Conservation (phyloP, 306 rosid species). For the Corylus americana region DNA sequence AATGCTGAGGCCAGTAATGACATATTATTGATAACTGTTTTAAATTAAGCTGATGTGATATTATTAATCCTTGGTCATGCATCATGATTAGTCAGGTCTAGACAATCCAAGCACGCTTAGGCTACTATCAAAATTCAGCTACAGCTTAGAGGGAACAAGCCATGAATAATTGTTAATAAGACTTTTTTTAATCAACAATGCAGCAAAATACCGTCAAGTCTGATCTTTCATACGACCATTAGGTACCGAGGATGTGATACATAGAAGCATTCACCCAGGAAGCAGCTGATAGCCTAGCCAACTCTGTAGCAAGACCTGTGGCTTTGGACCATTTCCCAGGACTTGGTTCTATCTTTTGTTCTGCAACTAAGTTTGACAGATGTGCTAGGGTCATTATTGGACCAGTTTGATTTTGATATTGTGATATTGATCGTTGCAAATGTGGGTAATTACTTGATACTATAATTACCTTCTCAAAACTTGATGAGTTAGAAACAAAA, state of each 20-base stretch:
- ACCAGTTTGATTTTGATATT: not conserved
- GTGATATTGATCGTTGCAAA: not conserved
- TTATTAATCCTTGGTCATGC: not conserved
- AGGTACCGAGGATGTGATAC: conserved; percentile 88
- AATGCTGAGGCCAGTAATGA: conserved; percentile 62
- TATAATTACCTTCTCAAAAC: too few relatives aligned
- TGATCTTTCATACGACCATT: conserved; percentile 92
- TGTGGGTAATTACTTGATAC: not conserved
- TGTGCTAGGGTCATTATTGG: not conserved
- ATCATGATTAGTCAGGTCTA: not conserved
- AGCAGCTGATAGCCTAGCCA: conserved; percentile 74
- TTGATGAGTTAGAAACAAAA: too few relatives aligned
- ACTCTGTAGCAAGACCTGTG: conserved; percentile 33
- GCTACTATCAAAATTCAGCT: too few relatives aligned
- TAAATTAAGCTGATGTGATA: not conserved
- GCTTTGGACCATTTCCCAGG: conserved; percentile 59
- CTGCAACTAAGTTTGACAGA: too few relatives aligned
- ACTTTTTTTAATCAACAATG: conserved; percentile 27
- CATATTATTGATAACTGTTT: not conserved
- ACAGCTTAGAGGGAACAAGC: not conserved
- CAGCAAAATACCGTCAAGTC: conserved; percentile 66
- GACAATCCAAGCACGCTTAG: not conserved
- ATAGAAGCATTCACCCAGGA: conserved; percentile 82
- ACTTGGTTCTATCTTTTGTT: not conserved
- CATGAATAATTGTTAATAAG: conserved; percentile 13